Evolutionary conservation across 176 grass and related monocot species (phyloP).

Genomic region (Triticum aestivum): IWGSC_CS_RefSeq_v2.1 NC_057802.1:615334438-615334937

Average conservation of each 20-base stretch:
- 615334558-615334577: not conserved
- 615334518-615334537: not conserved
- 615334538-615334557: not conserved
- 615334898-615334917: not conserved
- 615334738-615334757: constrained; percentile 61
- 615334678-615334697: not conserved
- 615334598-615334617: constrained; percentile 52
- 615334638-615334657: constrained; percentile 38
- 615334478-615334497: not conserved
- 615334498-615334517: not conserved
- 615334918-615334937: not conserved
- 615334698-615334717: not conserved
- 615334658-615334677: constrained; percentile 65
- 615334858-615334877: constrained; percentile 60
- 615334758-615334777: constrained; percentile 79
- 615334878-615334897: not conserved
- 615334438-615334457: not conserved
- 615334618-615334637: constrained; percentile 46
- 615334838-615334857: constrained; percentile 77
- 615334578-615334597: not conserved
- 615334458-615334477: not conserved
- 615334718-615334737: not conserved
- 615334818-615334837: constrained; percentile 70
- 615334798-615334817: constrained; percentile 52
- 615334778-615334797: constrained; percentile 45